Percentiles rank a stretch among this genome's conserved stretches.
phyloP scores from a whole-genome alignment of 2,329 filamentous ascomycete genomes.

The Emergomyces pasteurianus region DNA sequence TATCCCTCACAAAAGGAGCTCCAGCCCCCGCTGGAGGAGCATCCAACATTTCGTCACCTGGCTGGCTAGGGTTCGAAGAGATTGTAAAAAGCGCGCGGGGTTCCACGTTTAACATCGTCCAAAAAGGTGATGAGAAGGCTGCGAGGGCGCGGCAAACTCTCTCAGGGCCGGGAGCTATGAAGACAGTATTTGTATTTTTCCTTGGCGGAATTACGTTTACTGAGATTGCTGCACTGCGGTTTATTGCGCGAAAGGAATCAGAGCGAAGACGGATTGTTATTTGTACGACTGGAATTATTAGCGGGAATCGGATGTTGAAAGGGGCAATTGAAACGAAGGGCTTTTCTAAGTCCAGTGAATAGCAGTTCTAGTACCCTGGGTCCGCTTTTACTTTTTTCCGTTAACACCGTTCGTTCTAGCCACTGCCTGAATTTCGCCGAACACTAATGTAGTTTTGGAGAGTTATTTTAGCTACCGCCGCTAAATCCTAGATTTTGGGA shows the following conservation, averaged over 20 bases:
- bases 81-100: slow-evolving; percentile 77
- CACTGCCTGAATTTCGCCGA: background rate
- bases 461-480: background rate
- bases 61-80: slow-evolving; percentile 91
- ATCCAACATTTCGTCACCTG: slow-evolving; percentile 53
- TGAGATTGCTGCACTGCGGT: slow-evolving; percentile 86
- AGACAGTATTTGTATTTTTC: slow-evolving; percentile 93
- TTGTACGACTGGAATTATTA: slow-evolving; percentile 84
- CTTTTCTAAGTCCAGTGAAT: slow-evolving; percentile 26
- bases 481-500: background rate
- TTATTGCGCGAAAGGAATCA: slow-evolving; percentile 75
- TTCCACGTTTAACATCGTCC: slow-evolving; percentile 79
- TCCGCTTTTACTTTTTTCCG: background rate
- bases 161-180: slow-evolving; percentile 60
- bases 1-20: slow-evolving; percentile 55
- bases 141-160: slow-evolving; percentile 75
- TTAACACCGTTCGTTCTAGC: background rate
- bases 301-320: slow-evolving; percentile 79
- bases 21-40: slow-evolving; percentile 37
- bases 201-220: slow-evolving; percentile 94
- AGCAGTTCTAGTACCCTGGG: background rate
- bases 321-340: slow-evolving; percentile 63
- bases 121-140: slow-evolving; percentile 87
- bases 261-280: slow-evolving; percentile 75
- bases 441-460: background rate